phyloP scores from a whole-genome alignment of 805 yeast genomes.

The Lipomyces kockii region DNA sequence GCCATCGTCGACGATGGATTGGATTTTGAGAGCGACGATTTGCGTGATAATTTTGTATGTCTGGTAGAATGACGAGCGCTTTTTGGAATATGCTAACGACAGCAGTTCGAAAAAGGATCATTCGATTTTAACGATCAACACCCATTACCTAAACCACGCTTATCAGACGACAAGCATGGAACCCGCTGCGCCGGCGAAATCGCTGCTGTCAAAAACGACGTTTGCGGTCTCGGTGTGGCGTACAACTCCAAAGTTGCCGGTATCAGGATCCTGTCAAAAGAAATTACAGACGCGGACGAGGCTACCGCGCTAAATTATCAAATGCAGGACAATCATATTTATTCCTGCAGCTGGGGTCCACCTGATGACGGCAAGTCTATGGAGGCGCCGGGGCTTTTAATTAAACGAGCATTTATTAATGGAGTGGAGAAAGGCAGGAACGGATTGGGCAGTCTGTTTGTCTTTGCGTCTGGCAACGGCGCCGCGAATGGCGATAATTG shows the following conservation, averaged over 20 bases:
- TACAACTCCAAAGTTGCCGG: slow-evolving; percentile 86
- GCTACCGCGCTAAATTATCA: slow-evolving; percentile 86
- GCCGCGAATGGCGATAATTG: slow-evolving; percentile 83
- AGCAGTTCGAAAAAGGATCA: slow-evolving; percentile 64
- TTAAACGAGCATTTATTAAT: slow-evolving; percentile 78
- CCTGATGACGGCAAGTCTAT: slow-evolving; percentile 87
- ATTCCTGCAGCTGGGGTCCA: slow-evolving; percentile 99
- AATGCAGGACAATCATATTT: slow-evolving; percentile 84
- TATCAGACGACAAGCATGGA: slow-evolving; percentile 88
- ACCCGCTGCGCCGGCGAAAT: slow-evolving; percentile 98
- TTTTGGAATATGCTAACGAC: background rate
- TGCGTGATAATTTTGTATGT: slow-evolving; percentile 58
- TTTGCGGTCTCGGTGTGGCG: slow-evolving; percentile 98
- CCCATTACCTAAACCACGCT: slow-evolving; percentile 76
- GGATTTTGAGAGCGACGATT: slow-evolving; percentile 78
- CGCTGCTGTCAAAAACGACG: slow-evolving; percentile 79
- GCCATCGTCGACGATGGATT: slow-evolving; percentile 95
- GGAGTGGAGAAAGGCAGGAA: slow-evolving; percentile 83
- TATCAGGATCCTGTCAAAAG: slow-evolving; percentile 81
- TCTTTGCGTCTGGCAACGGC: slow-evolving; percentile 97
- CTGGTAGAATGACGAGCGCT: slow-evolving; percentile 39
- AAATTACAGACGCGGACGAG: slow-evolving; percentile 82
- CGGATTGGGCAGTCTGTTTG: slow-evolving; percentile 83
- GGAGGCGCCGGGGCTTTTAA: slow-evolving; percentile 81
- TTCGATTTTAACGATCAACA: slow-evolving; percentile 89